phyloP scores from a whole-genome alignment of 2,329 filamentous ascomycete species.

The Colletotrichum sp. region DNA sequence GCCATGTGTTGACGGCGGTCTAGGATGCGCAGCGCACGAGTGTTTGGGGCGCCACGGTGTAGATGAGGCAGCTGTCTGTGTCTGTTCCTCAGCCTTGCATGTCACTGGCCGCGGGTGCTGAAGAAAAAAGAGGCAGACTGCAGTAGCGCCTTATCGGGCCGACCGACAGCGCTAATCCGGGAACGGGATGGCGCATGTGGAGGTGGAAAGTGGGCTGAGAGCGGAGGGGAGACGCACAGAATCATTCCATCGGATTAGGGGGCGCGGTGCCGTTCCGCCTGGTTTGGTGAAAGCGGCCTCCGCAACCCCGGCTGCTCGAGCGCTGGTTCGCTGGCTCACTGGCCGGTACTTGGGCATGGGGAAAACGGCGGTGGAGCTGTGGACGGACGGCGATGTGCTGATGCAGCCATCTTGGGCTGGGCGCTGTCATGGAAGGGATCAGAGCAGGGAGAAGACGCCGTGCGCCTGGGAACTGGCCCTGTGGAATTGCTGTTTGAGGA shows the following conservation, averaged over 20 bases:
- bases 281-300: background rate
- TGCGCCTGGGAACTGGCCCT: background rate
- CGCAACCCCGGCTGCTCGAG: background rate
- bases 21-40: background rate
- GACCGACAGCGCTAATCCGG: slow-evolving; percentile 10
- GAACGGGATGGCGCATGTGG: background rate
- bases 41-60: background rate
- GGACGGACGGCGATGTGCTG: background rate
- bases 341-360: background rate
- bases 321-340: slow-evolving; percentile 1
- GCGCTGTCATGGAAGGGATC: slow-evolving; percentile 14
- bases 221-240: background rate
- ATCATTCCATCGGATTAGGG: background rate
- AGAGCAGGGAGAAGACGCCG: background rate
- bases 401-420: slow-evolving; percentile 1
- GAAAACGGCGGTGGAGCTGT: background rate
- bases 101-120: background rate
- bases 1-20: background rate
- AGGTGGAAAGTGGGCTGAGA: slow-evolving; percentile 5
- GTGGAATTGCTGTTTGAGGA: background rate
- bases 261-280: background rate
- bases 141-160: slow-evolving; percentile 21
- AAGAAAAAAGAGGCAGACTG: slow-evolving; percentile 2
- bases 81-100: slow-evolving; percentile 11
- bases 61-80: background rate